These are phyloP conservation scores for Saccharomyces cerevisiae DNA, from an alignment of 805 yeast genomes.

Conservation along the genomic window DNA sequence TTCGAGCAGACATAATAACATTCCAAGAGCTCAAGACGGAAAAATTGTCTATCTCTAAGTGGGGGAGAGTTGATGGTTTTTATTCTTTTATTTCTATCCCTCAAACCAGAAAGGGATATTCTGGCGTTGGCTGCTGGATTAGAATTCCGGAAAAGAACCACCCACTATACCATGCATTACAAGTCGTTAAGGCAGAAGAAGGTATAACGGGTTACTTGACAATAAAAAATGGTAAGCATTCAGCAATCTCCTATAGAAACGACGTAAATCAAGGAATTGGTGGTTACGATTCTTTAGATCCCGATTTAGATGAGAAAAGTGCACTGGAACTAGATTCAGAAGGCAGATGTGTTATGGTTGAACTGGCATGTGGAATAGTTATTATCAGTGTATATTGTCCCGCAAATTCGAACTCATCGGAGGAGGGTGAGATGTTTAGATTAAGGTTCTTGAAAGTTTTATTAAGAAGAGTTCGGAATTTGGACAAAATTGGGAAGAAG, in stretches of 20 bases:
- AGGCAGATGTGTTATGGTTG: slow-evolving; percentile 75
- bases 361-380: slow-evolving; percentile 54
- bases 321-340: slow-evolving; percentile 57
- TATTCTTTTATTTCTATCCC: slow-evolving; percentile 66
- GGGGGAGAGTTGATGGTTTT: slow-evolving; percentile 50
- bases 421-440: slow-evolving; percentile 55
- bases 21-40: slow-evolving; percentile 76
- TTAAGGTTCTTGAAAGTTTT: slow-evolving; percentile 49
- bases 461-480: slow-evolving; percentile 50
- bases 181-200: slow-evolving; percentile 73
- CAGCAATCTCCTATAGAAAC: slow-evolving; percentile 17
- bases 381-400: slow-evolving; percentile 77
- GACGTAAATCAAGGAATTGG: slow-evolving; percentile 43
- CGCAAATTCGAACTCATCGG: slow-evolving; percentile 71
- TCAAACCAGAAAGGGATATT: slow-evolving; percentile 63
- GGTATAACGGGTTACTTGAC: slow-evolving; percentile 68
- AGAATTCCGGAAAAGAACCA: slow-evolving; percentile 43
- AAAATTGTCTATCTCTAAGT: slow-evolving; percentile 37
- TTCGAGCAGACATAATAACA: slow-evolving; percentile 71
- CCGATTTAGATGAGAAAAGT: slow-evolving; percentile 32
- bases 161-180: slow-evolving; percentile 33
- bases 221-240: slow-evolving; percentile 13
- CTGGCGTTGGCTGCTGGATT: slow-evolving; percentile 84
- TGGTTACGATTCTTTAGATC: slow-evolving; percentile 46
- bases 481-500: slow-evolving; percentile 50